A percentile compares a stretch with the other conserved stretches of the same genome.
Evolutionary conservation across 371 early-diverging fungal species (phyloP).

Genomic region (Mucor irregularis): DNA sequence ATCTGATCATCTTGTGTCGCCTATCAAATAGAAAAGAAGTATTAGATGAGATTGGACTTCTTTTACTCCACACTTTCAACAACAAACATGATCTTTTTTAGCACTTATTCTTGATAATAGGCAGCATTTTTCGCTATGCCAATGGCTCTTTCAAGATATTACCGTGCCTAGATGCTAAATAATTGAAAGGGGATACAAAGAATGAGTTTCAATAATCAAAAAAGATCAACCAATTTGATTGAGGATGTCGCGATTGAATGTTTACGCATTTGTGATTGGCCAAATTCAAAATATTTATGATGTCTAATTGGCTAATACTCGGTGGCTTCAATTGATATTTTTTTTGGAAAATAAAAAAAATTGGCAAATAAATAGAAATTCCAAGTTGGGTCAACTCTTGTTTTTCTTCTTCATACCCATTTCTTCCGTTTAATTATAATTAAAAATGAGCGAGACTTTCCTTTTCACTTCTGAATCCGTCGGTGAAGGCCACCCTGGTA

Average conservation of each 20-base stretch:
- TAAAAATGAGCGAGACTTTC: constrained; percentile 67
- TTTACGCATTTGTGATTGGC: constrained; percentile 13
- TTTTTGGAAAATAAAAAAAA: constrained; percentile 5
- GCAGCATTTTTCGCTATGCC: too few relatives aligned
- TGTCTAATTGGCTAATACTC: constrained; percentile 6
- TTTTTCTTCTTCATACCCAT: constrained; percentile 8
- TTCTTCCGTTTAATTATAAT: constrained; percentile 1
- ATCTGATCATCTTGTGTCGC: constrained; percentile 6
- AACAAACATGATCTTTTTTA: too few relatives aligned
- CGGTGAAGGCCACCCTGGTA: constrained; percentile 98
- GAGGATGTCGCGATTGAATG: constrained; percentile 23
- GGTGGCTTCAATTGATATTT: constrained; percentile 20
- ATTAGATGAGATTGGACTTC: neutral
- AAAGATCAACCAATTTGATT: constrained; percentile 22
- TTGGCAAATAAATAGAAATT: neutral
- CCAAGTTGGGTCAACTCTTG: neutral
- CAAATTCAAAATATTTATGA: constrained; percentile 1
- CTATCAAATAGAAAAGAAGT: neutral
- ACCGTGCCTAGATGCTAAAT: too few relatives aligned
- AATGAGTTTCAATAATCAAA: neutral
- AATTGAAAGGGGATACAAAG: neutral
- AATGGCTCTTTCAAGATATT: too few relatives aligned
- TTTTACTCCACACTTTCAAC: too few relatives aligned
- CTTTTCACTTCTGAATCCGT: constrained; percentile 99
- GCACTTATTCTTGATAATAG: too few relatives aligned